Conservation (phyloP, 306 rosid genomes). For the Citrullus amarus region DNA sequence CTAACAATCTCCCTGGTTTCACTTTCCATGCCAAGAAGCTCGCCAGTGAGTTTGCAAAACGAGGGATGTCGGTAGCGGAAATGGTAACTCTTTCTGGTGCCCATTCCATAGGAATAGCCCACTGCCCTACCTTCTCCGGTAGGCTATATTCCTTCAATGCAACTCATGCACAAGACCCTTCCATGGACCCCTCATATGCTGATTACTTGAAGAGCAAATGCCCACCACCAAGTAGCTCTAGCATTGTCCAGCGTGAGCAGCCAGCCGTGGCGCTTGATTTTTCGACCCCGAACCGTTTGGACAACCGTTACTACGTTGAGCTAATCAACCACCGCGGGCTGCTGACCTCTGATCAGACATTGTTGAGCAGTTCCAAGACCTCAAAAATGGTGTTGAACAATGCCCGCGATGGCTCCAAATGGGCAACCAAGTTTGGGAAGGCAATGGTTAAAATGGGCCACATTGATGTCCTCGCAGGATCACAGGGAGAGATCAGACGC, state of each 20-base stretch:
- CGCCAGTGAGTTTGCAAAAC: background rate
- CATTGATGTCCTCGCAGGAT: slow-evolving; percentile 20
- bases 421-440: slow-evolving; percentile 20
- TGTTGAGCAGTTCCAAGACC: slow-evolving; percentile 9
- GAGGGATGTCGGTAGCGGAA: slow-evolving; percentile 18
- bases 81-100: slow-evolving; percentile 35
- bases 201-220: slow-evolving; percentile 15
- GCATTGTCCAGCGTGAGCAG: background rate
- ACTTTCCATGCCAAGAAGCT: slow-evolving; percentile 9
- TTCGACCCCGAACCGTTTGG: slow-evolving; percentile 16
- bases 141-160: slow-evolving; percentile 17
- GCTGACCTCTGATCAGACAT: slow-evolving; percentile 20
- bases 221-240: background rate
- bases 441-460: slow-evolving; percentile 33
- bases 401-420: slow-evolving; percentile 6
- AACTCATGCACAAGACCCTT: slow-evolving; percentile 21
- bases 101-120: slow-evolving; percentile 27
- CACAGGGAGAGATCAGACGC: slow-evolving; percentile 21
- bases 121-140: slow-evolving; percentile 15
- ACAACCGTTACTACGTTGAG: slow-evolving; percentile 11
- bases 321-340: slow-evolving; percentile 12
- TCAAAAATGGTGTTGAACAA: slow-evolving; percentile 11
- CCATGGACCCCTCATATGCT: slow-evolving; percentile 14
- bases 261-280: slow-evolving; percentile 7
- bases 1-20: background rate